Base-by-base conservation (phyloP, 2,329 filamentous ascomycete genomes). In the Epichloe bromicola region DNA sequence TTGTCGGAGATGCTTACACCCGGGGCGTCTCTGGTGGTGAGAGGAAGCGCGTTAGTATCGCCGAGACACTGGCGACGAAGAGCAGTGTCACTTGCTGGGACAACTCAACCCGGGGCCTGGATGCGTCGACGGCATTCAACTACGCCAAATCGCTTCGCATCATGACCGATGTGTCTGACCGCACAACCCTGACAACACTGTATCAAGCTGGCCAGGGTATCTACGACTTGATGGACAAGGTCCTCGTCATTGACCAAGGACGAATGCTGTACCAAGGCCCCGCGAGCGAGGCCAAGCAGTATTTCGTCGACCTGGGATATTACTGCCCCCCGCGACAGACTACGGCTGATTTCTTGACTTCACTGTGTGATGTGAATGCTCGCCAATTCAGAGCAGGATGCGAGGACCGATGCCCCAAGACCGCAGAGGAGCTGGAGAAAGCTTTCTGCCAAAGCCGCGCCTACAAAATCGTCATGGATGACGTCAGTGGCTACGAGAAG, bases 11-110 rank as follows among this genome's bases (percentile, higher is more conserved):
- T 59, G 81, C 84, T 54, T 76, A 69, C 59, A 76, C 82, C 6
- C 78, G 85, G 45, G 86, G 86, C 63, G 83, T 91, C 0, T 86
- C 82, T 45, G 87, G 87, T 58, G 87, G 87, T 52, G 87, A 93
- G 67, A 71, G 86, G 38, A 91, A 90, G 64, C 83, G 86, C 60
- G 86, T 88, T 8, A 83, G 81, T 20, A 88, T 91, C 56, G 84
- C 85, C 1, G 86, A 91, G 65, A 86, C 84, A 0, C 67, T 91
- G 20, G 82, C 85, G 4, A 84, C 84, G 6, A 84, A 86, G 63
- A 81, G 81, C 1, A 81, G 83, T 0, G 82, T 90, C 1, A 80
- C 86, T 36, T 83, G 82, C 55, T 90, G 85, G 84, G 86, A 91
- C 58, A 91, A 91, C 63, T 83, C 79, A 0, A 91, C 86, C 0